Evolutionary conservation across 768 basidiomycete genomes (phyloP).

Genomic region (Mycena leptocephala): DNA sequence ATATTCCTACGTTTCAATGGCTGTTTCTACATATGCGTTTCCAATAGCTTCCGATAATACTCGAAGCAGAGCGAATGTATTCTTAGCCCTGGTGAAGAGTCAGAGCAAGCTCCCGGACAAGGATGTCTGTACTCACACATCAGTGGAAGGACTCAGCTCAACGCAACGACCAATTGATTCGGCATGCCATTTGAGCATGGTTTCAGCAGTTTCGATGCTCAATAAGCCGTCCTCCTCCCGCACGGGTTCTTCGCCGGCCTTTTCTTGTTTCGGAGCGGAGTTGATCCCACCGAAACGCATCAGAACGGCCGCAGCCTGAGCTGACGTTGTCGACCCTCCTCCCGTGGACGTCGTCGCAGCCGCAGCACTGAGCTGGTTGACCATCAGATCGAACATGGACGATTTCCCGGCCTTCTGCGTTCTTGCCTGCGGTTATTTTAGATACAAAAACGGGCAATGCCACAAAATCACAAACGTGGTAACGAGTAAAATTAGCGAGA

Average conservation of each 20-base stretch:
- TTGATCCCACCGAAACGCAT: conserved; percentile 92
- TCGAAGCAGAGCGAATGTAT: conserved; percentile 86
- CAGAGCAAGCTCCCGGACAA: not conserved
- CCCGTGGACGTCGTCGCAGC: conserved; percentile 76
- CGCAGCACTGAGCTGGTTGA: conserved; percentile 88
- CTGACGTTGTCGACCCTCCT: conserved; percentile 78
- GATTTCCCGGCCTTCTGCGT: conserved; percentile 76
- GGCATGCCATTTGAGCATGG: conserved; percentile 97
- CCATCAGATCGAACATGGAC: conserved; percentile 92
- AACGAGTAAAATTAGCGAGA: conserved; percentile 85
- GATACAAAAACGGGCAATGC: not conserved
- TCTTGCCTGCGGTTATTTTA: conserved; percentile 60
- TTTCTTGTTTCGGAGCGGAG: conserved; percentile 65
- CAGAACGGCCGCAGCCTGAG: conserved; percentile 90
- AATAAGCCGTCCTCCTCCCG: conserved; percentile 89
- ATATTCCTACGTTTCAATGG: conserved; percentile 88
- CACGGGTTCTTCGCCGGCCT: conserved; percentile 76
- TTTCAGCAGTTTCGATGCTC: conserved; percentile 84
- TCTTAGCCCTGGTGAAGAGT: conserved; percentile 78
- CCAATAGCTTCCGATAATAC: conserved; percentile 92
- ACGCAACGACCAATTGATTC: conserved; percentile 96
- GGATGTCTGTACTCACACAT: conserved; percentile 76
- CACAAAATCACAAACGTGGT: conserved; percentile 76
- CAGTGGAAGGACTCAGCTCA: conserved; percentile 86
- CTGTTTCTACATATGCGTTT: conserved; percentile 89